Percentiles rank a stretch among this genome's conserved stretches.
phyloP scores from a whole-genome alignment of 257 asterid genomes.

The Leptodermis oblonga region DNA sequence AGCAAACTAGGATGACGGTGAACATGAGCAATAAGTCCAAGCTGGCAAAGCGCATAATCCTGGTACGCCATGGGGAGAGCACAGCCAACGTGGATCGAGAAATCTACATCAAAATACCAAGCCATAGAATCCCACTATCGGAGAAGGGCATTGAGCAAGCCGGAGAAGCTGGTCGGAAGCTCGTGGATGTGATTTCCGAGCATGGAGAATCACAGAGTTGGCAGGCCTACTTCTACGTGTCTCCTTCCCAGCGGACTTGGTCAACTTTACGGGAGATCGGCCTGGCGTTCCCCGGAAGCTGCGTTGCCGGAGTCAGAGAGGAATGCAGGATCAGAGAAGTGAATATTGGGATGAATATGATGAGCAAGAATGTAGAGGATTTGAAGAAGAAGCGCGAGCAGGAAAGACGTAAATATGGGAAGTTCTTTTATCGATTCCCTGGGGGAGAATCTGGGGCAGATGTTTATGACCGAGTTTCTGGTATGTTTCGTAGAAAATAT shows the following conservation, averaged over 20 bases:
- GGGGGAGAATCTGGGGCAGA: slow-evolving; percentile 2
- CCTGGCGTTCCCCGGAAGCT: background rate
- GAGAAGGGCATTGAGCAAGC: slow-evolving; percentile 23
- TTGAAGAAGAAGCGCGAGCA: background rate
- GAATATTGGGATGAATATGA: background rate
- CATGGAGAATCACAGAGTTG: background rate
- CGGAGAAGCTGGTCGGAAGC: slow-evolving; percentile 17
- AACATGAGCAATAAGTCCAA: too few relatives aligned
- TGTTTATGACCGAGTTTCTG: slow-evolving; percentile 4
- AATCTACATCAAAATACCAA: slow-evolving; percentile 11
- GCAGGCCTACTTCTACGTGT: slow-evolving; percentile 1
- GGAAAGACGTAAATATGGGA: background rate
- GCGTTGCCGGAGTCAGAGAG: background rate
- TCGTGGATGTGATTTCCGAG: background rate
- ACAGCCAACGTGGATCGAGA: slow-evolving; percentile 19
- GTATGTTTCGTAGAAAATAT: too few relatives aligned
- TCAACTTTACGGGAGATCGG: background rate
- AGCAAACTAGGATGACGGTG: too few relatives aligned
- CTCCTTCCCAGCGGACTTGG: slow-evolving; percentile 1
- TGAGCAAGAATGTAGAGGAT: background rate
- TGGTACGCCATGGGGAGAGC: slow-evolving; percentile 35
- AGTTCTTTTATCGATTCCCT: background rate
- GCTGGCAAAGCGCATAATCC: slow-evolving; percentile 34
- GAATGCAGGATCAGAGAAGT: background rate
- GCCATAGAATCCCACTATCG: slow-evolving; percentile 26